Conservation (phyloP, 208 protist genomes). For the Trichomonas gallinae region DNA sequence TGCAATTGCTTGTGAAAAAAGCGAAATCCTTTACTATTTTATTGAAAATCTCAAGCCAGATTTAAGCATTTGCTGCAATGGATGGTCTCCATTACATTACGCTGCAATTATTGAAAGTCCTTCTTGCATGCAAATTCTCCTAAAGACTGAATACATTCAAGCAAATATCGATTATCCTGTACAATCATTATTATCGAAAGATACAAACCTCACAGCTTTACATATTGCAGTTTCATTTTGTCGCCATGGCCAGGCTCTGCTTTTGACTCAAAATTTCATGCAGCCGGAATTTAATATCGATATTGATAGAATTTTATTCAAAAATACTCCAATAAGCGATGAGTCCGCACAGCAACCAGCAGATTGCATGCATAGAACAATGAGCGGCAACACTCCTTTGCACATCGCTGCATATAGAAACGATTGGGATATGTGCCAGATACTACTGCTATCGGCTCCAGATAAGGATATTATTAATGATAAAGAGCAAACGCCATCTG, state of each 20-base stretch:
- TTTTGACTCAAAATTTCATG: not conserved
- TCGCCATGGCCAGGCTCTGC: not conserved
- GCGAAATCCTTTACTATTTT: not conserved
- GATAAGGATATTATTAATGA: not conserved
- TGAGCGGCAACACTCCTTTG: not conserved
- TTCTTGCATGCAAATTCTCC: not conserved
- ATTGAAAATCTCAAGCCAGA: not conserved
- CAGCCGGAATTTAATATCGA: not conserved
- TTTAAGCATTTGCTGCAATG: not conserved
- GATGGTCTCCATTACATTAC: not conserved
- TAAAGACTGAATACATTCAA: not conserved
- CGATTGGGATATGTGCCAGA: slow-evolving; percentile 12
- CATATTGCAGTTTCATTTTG: not conserved
- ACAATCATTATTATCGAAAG: not conserved
- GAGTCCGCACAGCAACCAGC: not conserved
- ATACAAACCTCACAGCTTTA: not conserved
- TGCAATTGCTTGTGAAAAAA: not conserved
- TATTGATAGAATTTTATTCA: not conserved
- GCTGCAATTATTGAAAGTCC: not conserved
- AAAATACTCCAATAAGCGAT: not conserved
- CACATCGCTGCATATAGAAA: not conserved
- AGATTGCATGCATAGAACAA: not conserved
- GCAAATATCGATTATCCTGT: not conserved
- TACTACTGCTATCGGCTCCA: not conserved
- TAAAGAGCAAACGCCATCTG: not conserved